Evolutionary conservation across 2,329 filamentous ascomycete species (phyloP).

Genomic region (Fusarium fracticaudum): DNA sequence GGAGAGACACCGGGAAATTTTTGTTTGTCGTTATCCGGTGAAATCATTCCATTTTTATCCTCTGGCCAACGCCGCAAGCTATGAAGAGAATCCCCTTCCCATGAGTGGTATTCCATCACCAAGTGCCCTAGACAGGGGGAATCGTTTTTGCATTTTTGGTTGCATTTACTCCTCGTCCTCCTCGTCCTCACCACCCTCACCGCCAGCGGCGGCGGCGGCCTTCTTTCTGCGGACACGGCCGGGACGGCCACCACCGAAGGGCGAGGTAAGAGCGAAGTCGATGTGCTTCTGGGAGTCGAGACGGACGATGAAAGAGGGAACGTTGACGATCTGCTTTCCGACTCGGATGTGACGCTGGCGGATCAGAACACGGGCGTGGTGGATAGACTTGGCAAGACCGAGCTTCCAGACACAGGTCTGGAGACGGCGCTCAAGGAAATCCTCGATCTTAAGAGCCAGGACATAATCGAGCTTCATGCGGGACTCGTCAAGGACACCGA

Average conservation of each 20-base stretch:
- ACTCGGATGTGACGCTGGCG: constrained; percentile 99
- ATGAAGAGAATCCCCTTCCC: constrained; percentile 56
- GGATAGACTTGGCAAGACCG: constrained; percentile 99
- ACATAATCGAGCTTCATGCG: constrained; percentile 99
- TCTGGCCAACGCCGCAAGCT: constrained; percentile 62
- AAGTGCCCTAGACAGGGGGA: constrained; percentile 45
- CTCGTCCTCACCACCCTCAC: constrained; percentile 81
- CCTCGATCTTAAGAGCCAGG: constrained; percentile 97
- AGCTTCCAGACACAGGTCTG: constrained; percentile 99
- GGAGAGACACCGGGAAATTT: constrained; percentile 29
- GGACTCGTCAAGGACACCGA: constrained; percentile 99
- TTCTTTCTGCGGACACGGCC: constrained; percentile 99
- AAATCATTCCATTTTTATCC: constrained; percentile 59
- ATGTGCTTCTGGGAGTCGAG: constrained; percentile 99
- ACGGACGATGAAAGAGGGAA: constrained; percentile 98
- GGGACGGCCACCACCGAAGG: constrained; percentile 95
- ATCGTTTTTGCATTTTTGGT: constrained; percentile 44
- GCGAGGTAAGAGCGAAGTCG: constrained; percentile 97
- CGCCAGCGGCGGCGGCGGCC: constrained; percentile 93
- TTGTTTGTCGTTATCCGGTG: constrained; percentile 43
- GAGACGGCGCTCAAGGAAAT: constrained; percentile 99
- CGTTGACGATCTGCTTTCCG: constrained; percentile 99
- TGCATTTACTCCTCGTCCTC: constrained; percentile 80
- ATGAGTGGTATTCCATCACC: constrained; percentile 50
- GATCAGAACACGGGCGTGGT: constrained; percentile 99